These are phyloP conservation scores for Fragilariopsis cylindrus DNA, from an alignment of 108 stramenopile genomes.

Conservation along the genomic window DNA sequence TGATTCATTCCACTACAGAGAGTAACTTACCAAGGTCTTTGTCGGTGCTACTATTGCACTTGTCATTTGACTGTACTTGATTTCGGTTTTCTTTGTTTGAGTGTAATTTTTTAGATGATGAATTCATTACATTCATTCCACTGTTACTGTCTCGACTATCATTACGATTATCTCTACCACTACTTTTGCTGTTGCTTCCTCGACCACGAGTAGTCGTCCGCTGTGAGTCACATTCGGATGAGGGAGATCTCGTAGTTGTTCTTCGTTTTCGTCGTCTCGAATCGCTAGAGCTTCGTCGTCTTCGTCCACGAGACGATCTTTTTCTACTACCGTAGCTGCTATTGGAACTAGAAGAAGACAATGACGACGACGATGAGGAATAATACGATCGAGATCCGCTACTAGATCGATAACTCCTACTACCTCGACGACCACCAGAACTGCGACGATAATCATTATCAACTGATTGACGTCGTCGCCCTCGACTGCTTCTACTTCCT, in stretches of 20 bases:
- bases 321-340: conserved; percentile 13
- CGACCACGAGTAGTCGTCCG: conserved; percentile 1
- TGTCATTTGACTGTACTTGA: too few relatives aligned
- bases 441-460: conserved; percentile 27
- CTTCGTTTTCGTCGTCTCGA: too few relatives aligned
- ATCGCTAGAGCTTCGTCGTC: not conserved
- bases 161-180: conserved; percentile 15
- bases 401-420: not conserved
- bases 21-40: too few relatives aligned
- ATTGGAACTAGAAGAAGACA: conserved; percentile 9
- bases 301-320: conserved; percentile 17
- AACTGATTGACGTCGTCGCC: conserved; percentile 16
- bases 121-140: too few relatives aligned
- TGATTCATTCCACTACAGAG: too few relatives aligned
- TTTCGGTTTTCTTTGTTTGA: too few relatives aligned
- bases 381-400: conserved; percentile 15
- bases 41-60: too few relatives aligned
- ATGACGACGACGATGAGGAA: conserved; percentile 1
- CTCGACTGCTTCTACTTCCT: conserved; percentile 19
- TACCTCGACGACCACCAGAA: not conserved
- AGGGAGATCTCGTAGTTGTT: not conserved
- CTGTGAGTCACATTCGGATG: not conserved
- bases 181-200: not conserved
- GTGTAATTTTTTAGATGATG: too few relatives aligned
- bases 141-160: conserved; percentile 7